Evolutionary conservation across 331 rosid species (phyloP).

Genomic region (Rosa hybrid): DNA sequence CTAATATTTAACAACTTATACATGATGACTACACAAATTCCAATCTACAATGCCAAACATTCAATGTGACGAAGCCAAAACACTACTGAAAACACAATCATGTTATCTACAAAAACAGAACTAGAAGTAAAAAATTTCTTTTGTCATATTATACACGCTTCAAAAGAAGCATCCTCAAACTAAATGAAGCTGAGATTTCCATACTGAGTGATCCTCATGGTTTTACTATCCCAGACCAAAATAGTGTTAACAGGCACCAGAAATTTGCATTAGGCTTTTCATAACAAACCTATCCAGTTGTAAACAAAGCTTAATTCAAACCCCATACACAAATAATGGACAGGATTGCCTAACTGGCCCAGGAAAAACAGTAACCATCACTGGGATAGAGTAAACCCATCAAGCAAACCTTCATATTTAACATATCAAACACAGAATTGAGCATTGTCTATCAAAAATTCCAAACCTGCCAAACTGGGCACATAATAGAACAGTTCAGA

Average conservation of each 20-base stretch:
- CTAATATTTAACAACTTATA: neutral
- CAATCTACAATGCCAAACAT: neutral
- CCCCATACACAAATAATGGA: neutral
- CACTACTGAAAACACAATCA: neutral
- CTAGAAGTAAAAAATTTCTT: neutral
- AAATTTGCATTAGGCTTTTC: neutral
- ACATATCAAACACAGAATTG: conserved; percentile 5
- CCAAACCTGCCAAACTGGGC: conserved; percentile 7
- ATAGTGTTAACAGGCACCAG: neutral
- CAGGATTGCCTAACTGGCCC: neutral
- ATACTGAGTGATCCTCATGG: neutral
- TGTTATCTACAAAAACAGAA: neutral
- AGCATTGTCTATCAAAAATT: neutral
- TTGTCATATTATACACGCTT: neutral
- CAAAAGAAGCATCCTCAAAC: neutral
- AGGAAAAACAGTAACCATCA: neutral
- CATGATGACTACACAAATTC: neutral
- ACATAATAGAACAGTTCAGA: neutral
- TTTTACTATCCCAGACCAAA: neutral
- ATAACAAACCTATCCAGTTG: neutral
- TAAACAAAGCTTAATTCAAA: neutral
- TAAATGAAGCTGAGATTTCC: neutral
- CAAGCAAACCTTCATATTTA: neutral
- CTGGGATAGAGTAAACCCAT: conserved; percentile 11
- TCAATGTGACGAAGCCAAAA: neutral